Conservation (phyloP, 192 early-diverging fungal species). For the Gonapodya prolifera region DNA sequence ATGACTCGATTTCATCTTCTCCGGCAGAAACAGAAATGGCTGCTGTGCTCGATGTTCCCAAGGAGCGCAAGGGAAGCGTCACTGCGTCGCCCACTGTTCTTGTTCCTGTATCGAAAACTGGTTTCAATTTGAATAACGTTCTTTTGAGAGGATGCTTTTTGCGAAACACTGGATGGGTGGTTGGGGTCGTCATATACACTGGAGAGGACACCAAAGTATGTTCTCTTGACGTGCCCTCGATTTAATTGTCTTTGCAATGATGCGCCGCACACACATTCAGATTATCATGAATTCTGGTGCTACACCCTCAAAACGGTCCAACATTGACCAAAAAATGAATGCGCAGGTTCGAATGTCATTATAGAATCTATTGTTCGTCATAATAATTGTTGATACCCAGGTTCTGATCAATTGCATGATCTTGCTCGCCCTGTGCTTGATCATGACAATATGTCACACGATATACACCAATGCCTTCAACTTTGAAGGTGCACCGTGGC, state of each 20-base stretch:
- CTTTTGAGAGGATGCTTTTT: constrained; percentile 80
- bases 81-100: constrained; percentile 9
- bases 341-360: constrained; percentile 18
- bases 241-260: background rate
- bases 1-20: background rate
- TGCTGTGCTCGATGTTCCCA: constrained; percentile 13
- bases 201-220: constrained; percentile 68
- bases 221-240: background rate
- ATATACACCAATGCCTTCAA: constrained; percentile 31
- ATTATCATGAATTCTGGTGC: constrained; percentile 83
- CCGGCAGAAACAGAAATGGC: background rate
- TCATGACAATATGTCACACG: constrained; percentile 36
- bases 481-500: constrained; percentile 32
- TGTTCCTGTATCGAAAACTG: constrained; percentile 20
- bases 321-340: constrained; percentile 80
- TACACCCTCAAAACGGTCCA: constrained; percentile 79
- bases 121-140: constrained; percentile 69
- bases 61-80: constrained; percentile 14
- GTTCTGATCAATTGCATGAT: constrained; percentile 42
- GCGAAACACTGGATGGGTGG: constrained; percentile 81
- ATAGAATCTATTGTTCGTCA: constrained; percentile 11
- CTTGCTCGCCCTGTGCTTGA: constrained; percentile 32
- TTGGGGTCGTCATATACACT: constrained; percentile 71
- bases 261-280: background rate
- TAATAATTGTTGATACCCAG: constrained; percentile 20